Base-by-base conservation (phyloP, 768 basidiomycete genomes). In the Termitomyces sp. region DNA sequence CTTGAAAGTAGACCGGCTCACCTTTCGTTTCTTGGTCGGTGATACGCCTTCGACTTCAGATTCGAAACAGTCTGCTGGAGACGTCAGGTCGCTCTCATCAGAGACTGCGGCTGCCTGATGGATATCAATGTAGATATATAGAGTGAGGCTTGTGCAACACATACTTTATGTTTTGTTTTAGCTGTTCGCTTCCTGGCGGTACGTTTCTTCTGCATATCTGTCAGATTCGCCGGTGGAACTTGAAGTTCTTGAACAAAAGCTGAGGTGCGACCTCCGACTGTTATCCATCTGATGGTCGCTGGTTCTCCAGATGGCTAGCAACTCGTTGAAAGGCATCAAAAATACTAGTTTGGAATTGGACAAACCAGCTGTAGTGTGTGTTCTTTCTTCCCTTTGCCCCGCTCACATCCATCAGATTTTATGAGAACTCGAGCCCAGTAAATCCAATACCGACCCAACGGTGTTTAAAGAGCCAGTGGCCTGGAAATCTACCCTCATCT, bases 201-300 rank as follows among this genome's bases (percentile, higher is more conserved):
- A 50, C 61, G 51, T 47, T 48, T 62, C 27, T 55, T 57, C 12
- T 33, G 18, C 14, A 20, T 14, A 32, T 34, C 45, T 22, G 34
- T 30, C 16, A n/a, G 16, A 40, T 46, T 22, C 14, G 27, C 12
- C 16, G 71, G 57, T 16, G 74, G 66, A 30, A 68, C 65, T 68
- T 91, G 90, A 10, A 91, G 72, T 69, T 91, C 83, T 13, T 68
- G 66, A 8, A 91, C 84, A 63, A 79, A 87, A 14, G 90, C 90
- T 3, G 89, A 89, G 8, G 90, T 91, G 16, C 89, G 78, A 3
- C 90, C 89, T 18, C 88, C 88, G 8, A 93, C 86, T 5, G 84
- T 89, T 54, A 88, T 68, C 81, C 86, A 92, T 64, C 81, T 82
- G 56, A 92, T 83, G 8, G 86, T 89, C 0, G 87, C 91, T n/a